Evolutionary conservation across 2,329 filamentous ascomycete species (phyloP), one percentile per base, ranked within the genome.

Genomic region (Colletotrichum nymphaeae): DNA sequence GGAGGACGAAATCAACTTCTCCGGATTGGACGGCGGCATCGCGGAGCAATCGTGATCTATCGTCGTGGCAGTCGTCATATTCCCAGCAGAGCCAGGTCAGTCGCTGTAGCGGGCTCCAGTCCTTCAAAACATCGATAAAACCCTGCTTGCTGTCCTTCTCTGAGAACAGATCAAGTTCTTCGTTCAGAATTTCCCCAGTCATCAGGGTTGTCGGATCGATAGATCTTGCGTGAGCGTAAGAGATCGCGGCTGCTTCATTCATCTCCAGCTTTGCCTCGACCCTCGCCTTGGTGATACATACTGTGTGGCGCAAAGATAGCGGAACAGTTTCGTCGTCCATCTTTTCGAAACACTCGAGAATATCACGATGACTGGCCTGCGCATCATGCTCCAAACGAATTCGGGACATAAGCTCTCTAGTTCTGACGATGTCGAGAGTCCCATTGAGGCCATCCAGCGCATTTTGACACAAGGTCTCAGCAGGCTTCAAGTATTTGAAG

Each of bases 41-140:
- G 8, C 75, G 68, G n/a, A 80, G 63, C 53, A 58, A 28, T 19
- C 24, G 55, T 30, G 55, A 58, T 19, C 55, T 58, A 16, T 58
- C 14, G 28, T 30, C 52, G n/a, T 58, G 8, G 1, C 14, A 0
- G 0, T 75, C 71, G 4, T 46, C 52, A 16, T 79, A 80, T 1
- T 77, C 59, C 42, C 75, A 77, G 1, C 77, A 75, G 8, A 81
- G 42, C 75, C 78, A 81, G 0, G 78, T 78, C 3, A 81, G 72
- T 2, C 78, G 75, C 52, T 81, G 78, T 1, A 80, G 37, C 0
- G 77, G 73, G 24, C 49, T 77, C 78, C 78, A 81, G 0, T 35
- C 52, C 53, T 80, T 80, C 0, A 81, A 63, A 1, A 62, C 71
- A 0, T 57, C 65, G 7, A 80, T 75, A 32, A 75, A 76, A 0